Base-by-base conservation (phyloP, 208 protist species). In the Acanthamoeba triangularis region DNA sequence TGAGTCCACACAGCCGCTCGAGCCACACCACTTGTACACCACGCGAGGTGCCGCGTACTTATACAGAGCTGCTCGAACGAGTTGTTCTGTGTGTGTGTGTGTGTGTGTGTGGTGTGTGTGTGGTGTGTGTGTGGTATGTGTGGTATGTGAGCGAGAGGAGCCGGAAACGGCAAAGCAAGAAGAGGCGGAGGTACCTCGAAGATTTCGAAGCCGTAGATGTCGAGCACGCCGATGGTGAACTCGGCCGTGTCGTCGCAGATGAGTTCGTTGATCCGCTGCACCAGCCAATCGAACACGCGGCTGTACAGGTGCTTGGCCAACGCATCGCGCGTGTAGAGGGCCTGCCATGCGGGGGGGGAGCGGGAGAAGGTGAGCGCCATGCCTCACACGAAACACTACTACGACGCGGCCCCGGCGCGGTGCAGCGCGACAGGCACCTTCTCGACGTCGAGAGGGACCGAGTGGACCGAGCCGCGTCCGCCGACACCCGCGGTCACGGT, bases 221-320 rank as follows among this genome's bases (percentile, higher is more conserved):
- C 99, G 16, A 99, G 96, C 41, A 97, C 95, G 92, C 96, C 96
- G 37, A 97, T 97, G 30, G 47, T 95, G 67, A 93, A 95, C 28
- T 92, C 88, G 63, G 56, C 54, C 11, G 92, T 74, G 47, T 95
- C 61, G 35, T 95, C 94, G 72, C 95, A 82, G 63, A 99, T 98
- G 5, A 98, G 98, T 74, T 97, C 95, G 96, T 99, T 99, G 59
- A 99, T 98, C n/a, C 96, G 96, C 33, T 96, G 91, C n/a, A 99
- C 98, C 10, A 99, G 96, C 98, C 98, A 99, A 96, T 99, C 98
- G 95, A 99, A 99, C 61, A 99, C 82, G 56, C 97, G 96, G 65
- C 98, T 97, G 96, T 99, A 99, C 8, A 99, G 72, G 23, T 98
- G 96, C 96, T 99, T 98, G 6, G 96, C 59, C 11, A 98, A 61